Conservation (phyloP, 2,329 filamentous ascomycete species). For the Colletotrichum lindemuthianum region DNA sequence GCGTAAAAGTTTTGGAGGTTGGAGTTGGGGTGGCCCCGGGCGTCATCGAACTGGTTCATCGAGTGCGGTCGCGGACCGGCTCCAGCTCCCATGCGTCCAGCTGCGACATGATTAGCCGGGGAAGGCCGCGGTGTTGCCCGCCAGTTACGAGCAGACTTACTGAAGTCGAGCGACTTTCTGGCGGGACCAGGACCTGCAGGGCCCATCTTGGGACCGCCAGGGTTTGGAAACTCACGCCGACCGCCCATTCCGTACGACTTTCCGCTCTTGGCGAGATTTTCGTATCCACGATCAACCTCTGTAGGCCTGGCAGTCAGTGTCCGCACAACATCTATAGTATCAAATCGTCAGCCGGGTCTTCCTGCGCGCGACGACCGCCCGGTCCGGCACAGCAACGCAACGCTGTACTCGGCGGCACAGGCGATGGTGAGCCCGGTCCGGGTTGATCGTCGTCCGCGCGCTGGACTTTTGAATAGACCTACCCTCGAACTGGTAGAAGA, state of each 20-base stretch:
- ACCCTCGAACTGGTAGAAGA: slow-evolving; percentile 91
- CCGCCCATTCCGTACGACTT: slow-evolving; percentile 82
- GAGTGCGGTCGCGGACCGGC: slow-evolving; percentile 81
- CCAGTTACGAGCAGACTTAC: slow-evolving; percentile 39
- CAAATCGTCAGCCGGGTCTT: slow-evolving; percentile 29
- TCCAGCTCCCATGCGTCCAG: slow-evolving; percentile 70
- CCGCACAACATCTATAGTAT: slow-evolving; percentile 34
- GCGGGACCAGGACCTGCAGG: slow-evolving; percentile 41
- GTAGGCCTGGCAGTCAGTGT: slow-evolving; percentile 40
- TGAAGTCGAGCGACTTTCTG: slow-evolving; percentile 42
- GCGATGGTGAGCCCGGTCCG: not conserved
- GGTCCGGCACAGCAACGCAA: too few species aligned
- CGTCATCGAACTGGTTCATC: slow-evolving; percentile 82
- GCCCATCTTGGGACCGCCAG: slow-evolving; percentile 52
- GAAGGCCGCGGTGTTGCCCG: slow-evolving; percentile 35
- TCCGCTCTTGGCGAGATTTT: slow-evolving; percentile 96
- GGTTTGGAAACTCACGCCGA: slow-evolving; percentile 84
- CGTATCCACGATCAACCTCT: slow-evolving; percentile 97
- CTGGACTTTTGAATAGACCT: slow-evolving; percentile 54
- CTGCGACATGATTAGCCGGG: slow-evolving; percentile 55
- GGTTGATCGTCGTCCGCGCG: slow-evolving; percentile 10
- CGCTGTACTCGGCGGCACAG: not conserved
- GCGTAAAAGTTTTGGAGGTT: slow-evolving; percentile 96
- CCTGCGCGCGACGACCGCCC: slow-evolving; percentile 17
- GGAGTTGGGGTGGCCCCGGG: slow-evolving; percentile 75